Conservation (phyloP, 75 land plant genomes). For the Isoetes taiwanensis region DNA sequence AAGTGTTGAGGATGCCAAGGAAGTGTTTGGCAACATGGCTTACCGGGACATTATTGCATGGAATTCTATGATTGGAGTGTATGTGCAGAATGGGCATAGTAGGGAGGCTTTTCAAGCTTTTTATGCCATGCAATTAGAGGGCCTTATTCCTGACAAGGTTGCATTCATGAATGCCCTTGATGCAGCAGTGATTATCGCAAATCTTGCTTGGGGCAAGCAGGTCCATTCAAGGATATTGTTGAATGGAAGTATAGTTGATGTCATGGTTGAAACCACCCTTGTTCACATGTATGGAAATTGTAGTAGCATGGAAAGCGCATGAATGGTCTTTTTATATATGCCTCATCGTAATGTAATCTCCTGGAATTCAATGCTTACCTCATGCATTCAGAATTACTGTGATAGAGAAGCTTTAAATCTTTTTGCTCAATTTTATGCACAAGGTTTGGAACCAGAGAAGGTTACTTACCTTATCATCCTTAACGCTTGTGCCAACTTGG, state of each 20-base stretch:
- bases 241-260: too few species aligned
- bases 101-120: slow-evolving; percentile 11
- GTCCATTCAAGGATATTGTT: too few species aligned
- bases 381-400: background rate
- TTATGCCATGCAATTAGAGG: slow-evolving; percentile 9
- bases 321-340: too few species aligned
- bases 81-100: slow-evolving; percentile 10
- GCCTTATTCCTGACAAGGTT: slow-evolving; percentile 7
- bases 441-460: background rate
- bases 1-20: slow-evolving; percentile 5
- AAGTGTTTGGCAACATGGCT: slow-evolving; percentile 7
- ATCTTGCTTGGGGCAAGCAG: too few species aligned
- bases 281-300: background rate
- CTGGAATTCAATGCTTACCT: too few species aligned
- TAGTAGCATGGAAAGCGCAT: background rate
- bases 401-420: background rate
- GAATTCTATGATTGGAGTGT: slow-evolving; percentile 25
- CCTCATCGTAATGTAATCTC: too few species aligned
- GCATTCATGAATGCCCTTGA: too few species aligned
- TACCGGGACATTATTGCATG: slow-evolving; percentile 13
- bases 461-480: background rate
- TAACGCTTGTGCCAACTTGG: background rate
- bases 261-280: too few species aligned
- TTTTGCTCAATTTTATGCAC: background rate
- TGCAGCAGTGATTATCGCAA: too few species aligned